Conservation (phyloP, 352 stramenopile species). For the Blastocystis sp. region DNA sequence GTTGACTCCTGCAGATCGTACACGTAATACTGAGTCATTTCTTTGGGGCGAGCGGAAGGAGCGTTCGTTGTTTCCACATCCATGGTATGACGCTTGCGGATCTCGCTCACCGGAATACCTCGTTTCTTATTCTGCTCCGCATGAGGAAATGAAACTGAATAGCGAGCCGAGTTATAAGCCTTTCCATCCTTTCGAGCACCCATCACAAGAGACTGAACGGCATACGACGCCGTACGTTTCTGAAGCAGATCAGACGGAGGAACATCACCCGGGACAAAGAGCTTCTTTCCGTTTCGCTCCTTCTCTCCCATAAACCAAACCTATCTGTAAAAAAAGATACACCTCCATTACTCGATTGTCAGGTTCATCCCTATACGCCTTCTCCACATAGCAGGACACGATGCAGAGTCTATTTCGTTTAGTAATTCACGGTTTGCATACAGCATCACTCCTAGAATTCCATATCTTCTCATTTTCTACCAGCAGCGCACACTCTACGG, state of each 20-base stretch:
- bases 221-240: constrained; percentile 24
- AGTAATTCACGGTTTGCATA: too few relatives aligned
- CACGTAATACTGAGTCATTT: too few relatives aligned
- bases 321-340: background rate
- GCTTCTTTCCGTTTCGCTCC: background rate
- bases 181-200: background rate
- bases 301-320: constrained; percentile 4
- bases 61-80: background rate
- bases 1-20: too few relatives aligned
- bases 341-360: background rate
- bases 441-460: too few relatives aligned
- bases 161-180: background rate
- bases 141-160: constrained; percentile 13
- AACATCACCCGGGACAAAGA: constrained; percentile 45
- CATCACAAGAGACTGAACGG: constrained; percentile 19
- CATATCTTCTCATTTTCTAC: background rate
- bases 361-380: constrained; percentile 9
- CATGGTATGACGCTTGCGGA: background rate
- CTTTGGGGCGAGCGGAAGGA: too few relatives aligned
- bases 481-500: too few relatives aligned
- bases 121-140: background rate
- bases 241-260: background rate
- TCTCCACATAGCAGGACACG: background rate
- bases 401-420: background rate
- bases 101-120: background rate